Evolutionary conservation across 768 basidiomycete genomes (phyloP).

Genomic region (Russula lepida): DNA sequence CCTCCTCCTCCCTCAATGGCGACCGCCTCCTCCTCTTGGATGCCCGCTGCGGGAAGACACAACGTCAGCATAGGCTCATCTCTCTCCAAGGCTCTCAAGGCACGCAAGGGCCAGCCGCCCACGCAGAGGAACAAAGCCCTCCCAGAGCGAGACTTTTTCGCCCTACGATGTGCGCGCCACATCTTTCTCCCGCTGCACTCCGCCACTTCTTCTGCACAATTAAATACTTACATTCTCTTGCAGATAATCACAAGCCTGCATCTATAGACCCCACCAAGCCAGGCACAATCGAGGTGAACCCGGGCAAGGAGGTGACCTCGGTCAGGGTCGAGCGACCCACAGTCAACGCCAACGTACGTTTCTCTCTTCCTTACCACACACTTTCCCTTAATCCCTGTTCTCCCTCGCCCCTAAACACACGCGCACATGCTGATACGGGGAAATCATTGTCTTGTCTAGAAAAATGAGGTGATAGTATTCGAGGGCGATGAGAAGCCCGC

Average conservation of each 20-base stretch:
- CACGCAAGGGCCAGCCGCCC: conserved; percentile 46
- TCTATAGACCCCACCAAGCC: conserved; percentile 58
- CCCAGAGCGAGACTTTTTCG: conserved; percentile 63
- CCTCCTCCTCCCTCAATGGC: conserved; percentile 4
- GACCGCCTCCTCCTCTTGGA: conserved; percentile 16
- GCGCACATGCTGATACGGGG: not conserved
- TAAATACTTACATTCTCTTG: not conserved
- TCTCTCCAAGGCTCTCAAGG: conserved; percentile 56
- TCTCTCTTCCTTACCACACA: not conserved
- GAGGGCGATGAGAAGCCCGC: conserved; percentile 48
- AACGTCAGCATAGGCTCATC: conserved; percentile 54
- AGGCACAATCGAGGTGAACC: conserved; percentile 56
- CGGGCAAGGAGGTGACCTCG: conserved; percentile 41
- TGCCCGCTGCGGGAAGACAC: conserved; percentile 37
- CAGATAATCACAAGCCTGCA: conserved; percentile 72
- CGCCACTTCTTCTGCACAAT: not conserved
- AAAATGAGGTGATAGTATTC: conserved; percentile 47
- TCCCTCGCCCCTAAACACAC: not conserved
- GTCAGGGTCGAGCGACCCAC: conserved; percentile 61
- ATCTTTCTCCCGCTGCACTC: not conserved
- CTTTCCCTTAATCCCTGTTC: not conserved
- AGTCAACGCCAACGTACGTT: conserved; percentile 50
- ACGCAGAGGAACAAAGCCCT: conserved; percentile 39
- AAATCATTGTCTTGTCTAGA: conserved; percentile 28
- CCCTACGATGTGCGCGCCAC: conserved; percentile 56